These are phyloP conservation scores for Cinnamomum micranthum DNA, from an alignment of 164 flowering plant species.

Conservation along the genomic window DNA sequence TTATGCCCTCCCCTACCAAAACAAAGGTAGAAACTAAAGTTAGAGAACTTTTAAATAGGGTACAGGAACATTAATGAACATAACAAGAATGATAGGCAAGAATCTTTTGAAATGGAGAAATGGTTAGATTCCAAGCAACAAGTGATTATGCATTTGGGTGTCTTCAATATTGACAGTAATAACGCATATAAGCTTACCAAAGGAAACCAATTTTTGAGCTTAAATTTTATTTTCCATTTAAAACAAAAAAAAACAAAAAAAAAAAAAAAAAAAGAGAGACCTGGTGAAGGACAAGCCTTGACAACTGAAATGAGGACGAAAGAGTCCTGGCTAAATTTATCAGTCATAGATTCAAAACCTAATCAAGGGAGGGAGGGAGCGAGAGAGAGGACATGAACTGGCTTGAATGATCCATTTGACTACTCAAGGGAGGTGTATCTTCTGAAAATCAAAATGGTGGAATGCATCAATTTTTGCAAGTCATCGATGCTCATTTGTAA, in stretches of 20 bases:
- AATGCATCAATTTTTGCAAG: too few relatives aligned
- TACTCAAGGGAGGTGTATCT: neutral
- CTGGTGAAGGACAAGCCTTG: neutral
- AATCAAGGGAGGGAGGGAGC: neutral
- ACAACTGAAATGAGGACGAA: neutral
- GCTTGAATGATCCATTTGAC: neutral
- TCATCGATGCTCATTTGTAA: too few relatives aligned
- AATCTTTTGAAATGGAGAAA: neutral
- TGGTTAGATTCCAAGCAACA: neutral
- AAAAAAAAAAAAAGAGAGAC: neutral
- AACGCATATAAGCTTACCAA: too few relatives aligned
- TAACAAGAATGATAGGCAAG: neutral
- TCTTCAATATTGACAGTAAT: too few relatives aligned
- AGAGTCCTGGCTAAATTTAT: neutral
- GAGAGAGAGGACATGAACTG: neutral
- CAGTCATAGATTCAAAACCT: neutral
- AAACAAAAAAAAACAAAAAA: too few relatives aligned
- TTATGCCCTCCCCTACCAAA: constrained; percentile 89
- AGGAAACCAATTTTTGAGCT: too few relatives aligned
- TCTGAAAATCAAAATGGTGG: too few relatives aligned
- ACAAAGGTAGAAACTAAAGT: constrained; percentile 11
- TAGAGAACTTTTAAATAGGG: neutral
- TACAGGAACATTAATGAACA: neutral
- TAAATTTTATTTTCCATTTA: too few relatives aligned
- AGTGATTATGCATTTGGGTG: too few relatives aligned